Base-by-base conservation (phyloP, 768 basidiomycete species). In the Rhodosporidiobolus odoratus region DNA sequence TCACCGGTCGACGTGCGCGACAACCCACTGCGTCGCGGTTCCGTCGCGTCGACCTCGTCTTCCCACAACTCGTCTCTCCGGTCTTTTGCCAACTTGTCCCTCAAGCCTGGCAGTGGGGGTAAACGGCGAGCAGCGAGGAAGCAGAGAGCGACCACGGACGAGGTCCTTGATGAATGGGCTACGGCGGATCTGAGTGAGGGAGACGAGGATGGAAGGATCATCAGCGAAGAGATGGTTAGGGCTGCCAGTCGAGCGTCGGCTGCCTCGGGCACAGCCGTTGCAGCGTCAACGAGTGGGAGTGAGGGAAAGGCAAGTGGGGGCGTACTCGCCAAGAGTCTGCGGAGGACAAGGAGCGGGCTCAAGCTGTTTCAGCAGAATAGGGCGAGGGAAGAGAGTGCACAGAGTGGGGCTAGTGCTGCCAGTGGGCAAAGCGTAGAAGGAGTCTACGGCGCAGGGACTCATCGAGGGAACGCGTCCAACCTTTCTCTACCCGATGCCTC, bases 81-180 rank as follows among this genome's bases (percentile, higher is more conserved):
- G 30, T 27, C 38, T 7, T 50, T 68, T 25, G 62, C 62, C 3
- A 23, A n/a, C n/a, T 35, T 62, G 16, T 65, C 66, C 10, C 43
- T 72, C 43, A 59, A 64, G 25, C 48, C 58, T 1, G 27, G 58
- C 2, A 25, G 41, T 19, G 38, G 13, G 23, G 34, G 34, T 12
- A 25, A 30, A 30, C 32, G 15, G 41, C 25, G 43, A 30, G 43
- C 4, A 23, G 41, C 38, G 52, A 37, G 38, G 41, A 53, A 47
- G 43, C 16, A 41, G 43, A 21, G 17, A 0, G 7, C 21, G 30
- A n/a, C 41, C 19, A 38, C 47, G 7, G 47, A 62, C 23, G 56
- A 50, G 16, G 56, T 50, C 37, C 53, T 58, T 25, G 67, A 63
- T 25, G 66, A 65, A 25, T 72, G 71, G 71, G 62, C 71, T 12